phyloP scores from a whole-genome alignment of 2,329 filamentous ascomycete species.

The Pseudocercospora fuligena region DNA sequence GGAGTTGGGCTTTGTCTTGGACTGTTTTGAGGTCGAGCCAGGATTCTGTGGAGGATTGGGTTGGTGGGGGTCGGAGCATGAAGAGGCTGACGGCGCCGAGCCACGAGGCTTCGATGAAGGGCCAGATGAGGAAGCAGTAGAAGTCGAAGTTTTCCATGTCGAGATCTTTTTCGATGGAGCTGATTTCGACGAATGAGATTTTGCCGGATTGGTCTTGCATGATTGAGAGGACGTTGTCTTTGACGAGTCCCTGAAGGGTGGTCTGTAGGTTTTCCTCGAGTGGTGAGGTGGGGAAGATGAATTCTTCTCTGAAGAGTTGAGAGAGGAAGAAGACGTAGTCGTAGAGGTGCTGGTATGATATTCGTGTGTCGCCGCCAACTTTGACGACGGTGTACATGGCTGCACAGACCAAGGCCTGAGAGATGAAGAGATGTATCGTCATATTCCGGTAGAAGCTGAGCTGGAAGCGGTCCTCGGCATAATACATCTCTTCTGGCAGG shows the following conservation, averaged over 20 bases:
- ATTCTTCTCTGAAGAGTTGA: constrained; percentile 91
- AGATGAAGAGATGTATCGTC: constrained; percentile 98
- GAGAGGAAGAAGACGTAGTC: constrained; percentile 88
- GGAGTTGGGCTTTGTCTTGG: constrained; percentile 74
- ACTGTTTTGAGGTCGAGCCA: constrained; percentile 63
- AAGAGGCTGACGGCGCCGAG: constrained; percentile 86
- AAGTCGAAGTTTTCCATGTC: constrained; percentile 97
- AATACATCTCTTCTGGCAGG: constrained; percentile 88
- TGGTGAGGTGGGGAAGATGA: constrained; percentile 92
- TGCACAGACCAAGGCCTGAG: constrained; percentile 85
- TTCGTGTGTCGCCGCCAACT: constrained; percentile 76
- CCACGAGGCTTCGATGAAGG: constrained; percentile 95
- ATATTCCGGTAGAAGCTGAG: constrained; percentile 98
- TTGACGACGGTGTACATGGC: constrained; percentile 92
- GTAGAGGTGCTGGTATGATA: constrained; percentile 70
- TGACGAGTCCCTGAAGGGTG: constrained; percentile 76
- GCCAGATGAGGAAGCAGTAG: constrained; percentile 98
- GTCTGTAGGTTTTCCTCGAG: constrained; percentile 78
- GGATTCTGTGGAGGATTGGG: constrained; percentile 52
- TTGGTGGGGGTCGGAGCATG: constrained; percentile 75
- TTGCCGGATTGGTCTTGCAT: constrained; percentile 58
- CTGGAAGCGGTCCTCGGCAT: constrained; percentile 91
- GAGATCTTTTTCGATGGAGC: constrained; percentile 72
- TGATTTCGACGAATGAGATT: constrained; percentile 73
- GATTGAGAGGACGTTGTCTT: constrained; percentile 75